These are phyloP conservation scores for Xenoacremonium recifei DNA, from an alignment of 2,329 filamentous ascomycete species.

Conservation along the genomic window DNA sequence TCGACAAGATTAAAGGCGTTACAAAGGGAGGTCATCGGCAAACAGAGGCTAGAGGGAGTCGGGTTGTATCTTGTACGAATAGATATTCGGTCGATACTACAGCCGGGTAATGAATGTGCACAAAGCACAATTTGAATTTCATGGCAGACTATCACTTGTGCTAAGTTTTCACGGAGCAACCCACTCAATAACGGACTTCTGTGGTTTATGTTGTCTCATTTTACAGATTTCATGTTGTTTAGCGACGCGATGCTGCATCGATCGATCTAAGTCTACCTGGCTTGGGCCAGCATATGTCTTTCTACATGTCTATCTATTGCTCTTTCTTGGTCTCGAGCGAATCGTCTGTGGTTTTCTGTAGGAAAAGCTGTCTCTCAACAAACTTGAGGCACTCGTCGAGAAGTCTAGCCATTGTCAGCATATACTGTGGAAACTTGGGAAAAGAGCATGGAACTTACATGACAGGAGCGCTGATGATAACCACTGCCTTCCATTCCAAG, in stretches of 20 bases:
- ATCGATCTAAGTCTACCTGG: constrained; percentile 15
- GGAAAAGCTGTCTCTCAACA: constrained; percentile 67
- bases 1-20: constrained; percentile 73
- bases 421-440: not conserved
- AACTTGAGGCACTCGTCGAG: constrained; percentile 85
- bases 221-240: constrained; percentile 14
- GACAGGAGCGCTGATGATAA: constrained; percentile 85
- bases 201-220: no score
- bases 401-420: constrained; percentile 45
- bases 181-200: no score
- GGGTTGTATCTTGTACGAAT: constrained; percentile 33
- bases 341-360: constrained; percentile 45
- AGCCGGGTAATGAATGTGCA: constrained; percentile 27
- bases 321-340: constrained; percentile 52
- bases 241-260: not conserved
- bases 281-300: constrained; percentile 14
- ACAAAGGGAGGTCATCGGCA: constrained; percentile 13
- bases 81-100: constrained; percentile 28
- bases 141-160: no score
- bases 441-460: constrained; percentile 61
- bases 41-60: constrained; percentile 11
- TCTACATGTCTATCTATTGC: constrained; percentile 36
- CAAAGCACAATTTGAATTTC: constrained; percentile 7
- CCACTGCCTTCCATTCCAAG: constrained; percentile 89
- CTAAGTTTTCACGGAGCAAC: no score